phyloP scores from a whole-genome alignment of 1,284 basidiomycete genomes.

The Tylopilus orsonianus region DNA sequence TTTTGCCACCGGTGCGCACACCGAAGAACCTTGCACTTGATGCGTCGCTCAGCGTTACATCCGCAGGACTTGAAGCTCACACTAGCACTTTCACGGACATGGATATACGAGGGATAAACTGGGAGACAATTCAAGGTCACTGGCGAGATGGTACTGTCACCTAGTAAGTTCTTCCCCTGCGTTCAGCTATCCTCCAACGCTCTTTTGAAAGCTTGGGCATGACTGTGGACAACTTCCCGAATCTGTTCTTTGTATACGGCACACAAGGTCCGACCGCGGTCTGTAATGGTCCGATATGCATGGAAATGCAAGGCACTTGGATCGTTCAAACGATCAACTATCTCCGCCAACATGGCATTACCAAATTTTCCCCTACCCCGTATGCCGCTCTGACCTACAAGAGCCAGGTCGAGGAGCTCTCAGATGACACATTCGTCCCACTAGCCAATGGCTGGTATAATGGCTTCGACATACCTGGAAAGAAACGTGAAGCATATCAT shows the following conservation, averaged over 20 bases:
- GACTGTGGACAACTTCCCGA: constrained; percentile 24
- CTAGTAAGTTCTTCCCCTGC: constrained; percentile 10
- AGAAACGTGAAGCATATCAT: constrained; percentile 11
- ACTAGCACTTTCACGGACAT: constrained; percentile 9
- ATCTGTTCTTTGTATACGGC: constrained; percentile 18
- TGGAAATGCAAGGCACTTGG: constrained; percentile 12
- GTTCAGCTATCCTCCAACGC: too few species aligned
- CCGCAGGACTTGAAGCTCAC: constrained; percentile 11
- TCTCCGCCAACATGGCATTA: constrained; percentile 9
- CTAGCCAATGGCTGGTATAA: constrained; percentile 3
- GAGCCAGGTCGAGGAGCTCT: constrained; percentile 3
- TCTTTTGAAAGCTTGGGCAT: constrained; percentile 15
- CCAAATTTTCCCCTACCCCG: constrained; percentile 16
- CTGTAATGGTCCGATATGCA: constrained; percentile 12
- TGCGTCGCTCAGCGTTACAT: background rate
- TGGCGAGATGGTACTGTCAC: constrained; percentile 18
- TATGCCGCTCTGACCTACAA: constrained; percentile 12
- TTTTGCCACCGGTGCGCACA: constrained; percentile 15
- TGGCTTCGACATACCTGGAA: constrained; percentile 17
- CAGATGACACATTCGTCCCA: constrained; percentile 8
- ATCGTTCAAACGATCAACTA: constrained; percentile 16
- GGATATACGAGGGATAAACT: constrained; percentile 10
- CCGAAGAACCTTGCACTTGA: too few species aligned
- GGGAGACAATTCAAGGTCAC: constrained; percentile 21
- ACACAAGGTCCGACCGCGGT: constrained; percentile 17